These are phyloP conservation scores for Globisporangium camurandrum DNA, from an alignment of 352 stramenopile genomes.

Conservation along the genomic window DNA sequence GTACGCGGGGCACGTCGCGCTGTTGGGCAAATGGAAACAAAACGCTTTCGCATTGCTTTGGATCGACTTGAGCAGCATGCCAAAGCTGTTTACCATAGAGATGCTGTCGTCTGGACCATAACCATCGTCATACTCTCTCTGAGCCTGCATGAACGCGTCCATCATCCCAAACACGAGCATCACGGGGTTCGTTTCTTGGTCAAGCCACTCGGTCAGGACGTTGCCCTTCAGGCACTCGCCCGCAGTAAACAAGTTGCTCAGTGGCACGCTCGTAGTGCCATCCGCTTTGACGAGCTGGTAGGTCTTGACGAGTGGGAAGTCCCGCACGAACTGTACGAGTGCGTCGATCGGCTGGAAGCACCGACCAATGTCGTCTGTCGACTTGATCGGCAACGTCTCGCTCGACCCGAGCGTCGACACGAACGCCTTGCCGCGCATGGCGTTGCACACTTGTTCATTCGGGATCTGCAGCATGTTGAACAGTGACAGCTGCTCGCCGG, in stretches of 20 bases:
- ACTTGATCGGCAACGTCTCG: constrained; percentile 22
- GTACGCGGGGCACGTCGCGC: constrained; percentile 21
- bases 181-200: constrained; percentile 10
- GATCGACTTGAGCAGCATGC: neutral
- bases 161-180: constrained; percentile 16
- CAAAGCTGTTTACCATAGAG: neutral
- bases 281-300: constrained; percentile 6
- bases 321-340: constrained; percentile 22
- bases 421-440: constrained; percentile 29
- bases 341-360: constrained; percentile 33
- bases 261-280: constrained; percentile 11
- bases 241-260: constrained; percentile 29
- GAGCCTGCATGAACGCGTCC: constrained; percentile 9
- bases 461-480: constrained; percentile 25
- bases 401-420: constrained; percentile 19
- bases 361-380: constrained; percentile 23
- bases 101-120: neutral
- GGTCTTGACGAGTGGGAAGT: constrained; percentile 23
- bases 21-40: constrained; percentile 23
- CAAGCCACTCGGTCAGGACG: constrained; percentile 20
- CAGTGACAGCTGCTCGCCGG: constrained; percentile 8
- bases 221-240: constrained; percentile 27
- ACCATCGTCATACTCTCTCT: neutral
- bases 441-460: constrained; percentile 39
- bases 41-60: constrained; percentile 6